A percentile compares a stretch with the other conserved stretches of the same genome.
Evolutionary conservation across 305 asterid species (phyloP).

Genomic region (Solanum hybrid): DNA sequence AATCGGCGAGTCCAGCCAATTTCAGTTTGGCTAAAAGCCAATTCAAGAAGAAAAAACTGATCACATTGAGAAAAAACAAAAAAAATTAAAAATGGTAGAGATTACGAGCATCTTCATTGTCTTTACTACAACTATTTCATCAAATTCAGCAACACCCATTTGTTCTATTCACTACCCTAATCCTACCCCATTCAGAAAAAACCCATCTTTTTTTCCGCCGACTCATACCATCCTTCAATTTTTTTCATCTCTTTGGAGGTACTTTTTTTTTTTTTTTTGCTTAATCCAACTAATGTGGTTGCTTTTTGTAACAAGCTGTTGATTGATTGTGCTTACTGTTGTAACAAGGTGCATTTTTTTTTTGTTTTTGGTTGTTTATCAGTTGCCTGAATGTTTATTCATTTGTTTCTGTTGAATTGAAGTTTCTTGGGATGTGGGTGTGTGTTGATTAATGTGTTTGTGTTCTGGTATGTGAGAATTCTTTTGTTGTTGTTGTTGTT

Average conservation of each 20-base stretch:
- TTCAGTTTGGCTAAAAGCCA: neutral
- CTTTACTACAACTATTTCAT: slow-evolving; percentile 31
- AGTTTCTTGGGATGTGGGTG: neutral
- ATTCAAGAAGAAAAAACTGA: neutral
- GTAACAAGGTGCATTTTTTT: neutral
- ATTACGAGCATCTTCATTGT: slow-evolving; percentile 37
- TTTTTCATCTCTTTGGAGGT: neutral
- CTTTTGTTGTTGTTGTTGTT: neutral
- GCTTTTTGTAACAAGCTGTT: neutral
- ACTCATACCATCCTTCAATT: neutral
- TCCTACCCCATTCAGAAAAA: slow-evolving; percentile 2
- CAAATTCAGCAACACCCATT: neutral
- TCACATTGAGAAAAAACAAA: slow-evolving; percentile 17
- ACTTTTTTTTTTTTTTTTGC: neutral
- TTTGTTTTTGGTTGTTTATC: neutral
- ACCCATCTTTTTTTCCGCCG: neutral
- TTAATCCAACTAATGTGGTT: neutral
- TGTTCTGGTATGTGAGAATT: neutral
- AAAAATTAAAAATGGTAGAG: slow-evolving; percentile 55
- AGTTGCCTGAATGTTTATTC: neutral
- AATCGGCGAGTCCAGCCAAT: neutral
- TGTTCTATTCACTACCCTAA: neutral
- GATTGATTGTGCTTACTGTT: neutral
- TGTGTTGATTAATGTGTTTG: neutral
- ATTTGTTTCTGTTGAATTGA: neutral